Conservation (phyloP, 768 basidiomycete species). For the Mycena leptocephala region DNA sequence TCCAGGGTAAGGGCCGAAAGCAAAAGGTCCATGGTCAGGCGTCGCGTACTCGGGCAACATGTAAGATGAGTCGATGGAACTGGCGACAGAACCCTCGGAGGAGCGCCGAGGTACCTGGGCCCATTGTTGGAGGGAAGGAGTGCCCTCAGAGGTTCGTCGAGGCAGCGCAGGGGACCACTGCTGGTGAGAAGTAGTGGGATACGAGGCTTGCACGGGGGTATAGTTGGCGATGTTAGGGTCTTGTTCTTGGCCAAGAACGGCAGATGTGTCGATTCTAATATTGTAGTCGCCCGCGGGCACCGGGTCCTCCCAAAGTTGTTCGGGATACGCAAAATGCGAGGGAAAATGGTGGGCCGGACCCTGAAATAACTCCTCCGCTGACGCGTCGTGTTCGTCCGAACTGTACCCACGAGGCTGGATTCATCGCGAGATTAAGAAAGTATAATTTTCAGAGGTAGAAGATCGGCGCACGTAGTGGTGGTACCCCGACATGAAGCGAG, state of each 20-base stretch:
- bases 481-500: slow-evolving; percentile 40
- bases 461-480: slow-evolving; percentile 32
- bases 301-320: slow-evolving; percentile 17
- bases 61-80: slow-evolving; percentile 8
- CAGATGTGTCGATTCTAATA: slow-evolving; percentile 28
- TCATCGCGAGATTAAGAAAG: slow-evolving; percentile 18
- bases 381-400: slow-evolving; percentile 26
- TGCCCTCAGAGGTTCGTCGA: background rate
- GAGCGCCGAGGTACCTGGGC: background rate
- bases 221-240: slow-evolving; percentile 15
- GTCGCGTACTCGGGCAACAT: slow-evolving; percentile 25
- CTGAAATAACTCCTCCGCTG: slow-evolving; percentile 25
- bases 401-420: slow-evolving; percentile 27
- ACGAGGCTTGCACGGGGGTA: slow-evolving; percentile 24
- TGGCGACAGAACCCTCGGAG: slow-evolving; percentile 22
- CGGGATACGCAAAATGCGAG: slow-evolving; percentile 27
- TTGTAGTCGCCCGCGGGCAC: slow-evolving; percentile 22
- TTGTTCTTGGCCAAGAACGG: slow-evolving; percentile 17
- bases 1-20: slow-evolving; percentile 22
- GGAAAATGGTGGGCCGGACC: slow-evolving; percentile 15
- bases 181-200: slow-evolving; percentile 29
- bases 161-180: slow-evolving; percentile 21
- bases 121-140: background rate
- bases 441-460: background rate
- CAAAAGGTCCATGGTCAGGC: slow-evolving; percentile 14